These are phyloP conservation scores for Syzygium aqueum DNA, from an alignment of 345 rosid genomes.

Conservation along the genomic window DNA sequence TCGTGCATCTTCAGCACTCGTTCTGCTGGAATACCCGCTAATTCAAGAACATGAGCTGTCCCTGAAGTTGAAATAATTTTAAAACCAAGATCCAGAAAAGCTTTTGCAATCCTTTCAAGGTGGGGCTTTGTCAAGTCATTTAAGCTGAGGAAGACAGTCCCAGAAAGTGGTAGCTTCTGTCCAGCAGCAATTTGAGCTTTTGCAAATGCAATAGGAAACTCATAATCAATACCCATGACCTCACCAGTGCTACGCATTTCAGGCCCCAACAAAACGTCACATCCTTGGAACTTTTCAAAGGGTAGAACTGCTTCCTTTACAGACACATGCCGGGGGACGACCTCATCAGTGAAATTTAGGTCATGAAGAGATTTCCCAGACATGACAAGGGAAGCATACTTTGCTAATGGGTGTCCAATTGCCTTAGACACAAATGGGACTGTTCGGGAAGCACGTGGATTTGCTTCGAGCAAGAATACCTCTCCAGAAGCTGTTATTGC, in stretches of 20 bases:
- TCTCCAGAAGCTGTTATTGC: constrained; percentile 76
- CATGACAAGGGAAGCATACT: constrained; percentile 92
- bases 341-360: constrained; percentile 62
- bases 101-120: constrained; percentile 65
- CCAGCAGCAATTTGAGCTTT: constrained; percentile 96
- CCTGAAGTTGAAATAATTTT: constrained; percentile 79
- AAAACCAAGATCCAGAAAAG: constrained; percentile 73
- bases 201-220: constrained; percentile 64
- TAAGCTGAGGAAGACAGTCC: constrained; percentile 88
- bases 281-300: constrained; percentile 89
- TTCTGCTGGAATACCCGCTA: constrained; percentile 65
- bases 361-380: constrained; percentile 75
- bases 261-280: constrained; percentile 89
- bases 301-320: constrained; percentile 98
- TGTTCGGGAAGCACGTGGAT: constrained; percentile 96
- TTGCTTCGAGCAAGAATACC: constrained; percentile 93
- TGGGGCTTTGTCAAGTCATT: constrained; percentile 80
- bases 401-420: constrained; percentile 89
- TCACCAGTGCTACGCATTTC: constrained; percentile 98
- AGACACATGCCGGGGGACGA: constrained; percentile 70
- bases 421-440: constrained; percentile 98
- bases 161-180: constrained; percentile 75
- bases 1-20: constrained; percentile 87
- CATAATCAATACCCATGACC: constrained; percentile 87
- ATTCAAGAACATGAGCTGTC: constrained; percentile 76